Percentiles rank a stretch among this genome's conserved stretches.
Evolutionary conservation across 2,329 filamentous ascomycete species (phyloP).

Genomic region (Colletotrichum sp.): DNA sequence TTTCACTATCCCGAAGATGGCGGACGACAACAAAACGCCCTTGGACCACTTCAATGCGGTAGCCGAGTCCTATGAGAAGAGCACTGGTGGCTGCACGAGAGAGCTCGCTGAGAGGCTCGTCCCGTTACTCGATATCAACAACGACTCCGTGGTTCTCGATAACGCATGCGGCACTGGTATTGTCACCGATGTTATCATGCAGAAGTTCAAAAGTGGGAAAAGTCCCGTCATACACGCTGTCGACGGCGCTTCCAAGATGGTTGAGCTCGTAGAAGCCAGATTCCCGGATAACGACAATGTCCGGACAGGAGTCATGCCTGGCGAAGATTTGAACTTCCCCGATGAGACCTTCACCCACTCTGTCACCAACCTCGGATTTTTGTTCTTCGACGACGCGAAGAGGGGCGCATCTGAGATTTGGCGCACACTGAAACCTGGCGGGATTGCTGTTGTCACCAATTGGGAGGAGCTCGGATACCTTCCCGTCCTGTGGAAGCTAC

Average conservation of each 20-base stretch:
- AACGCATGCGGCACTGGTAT: constrained; percentile 31
- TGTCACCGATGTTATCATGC: constrained; percentile 24
- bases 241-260: constrained; percentile 26
- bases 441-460: constrained; percentile 38
- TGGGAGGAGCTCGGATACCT: constrained; percentile 26
- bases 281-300: constrained; percentile 5
- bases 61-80: constrained; percentile 22
- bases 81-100: constrained; percentile 23
- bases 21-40: not conserved
- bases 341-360: constrained; percentile 39
- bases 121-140: constrained; percentile 39
- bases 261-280: constrained; percentile 20
- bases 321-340: constrained; percentile 27
- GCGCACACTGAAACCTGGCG: constrained; percentile 40
- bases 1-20: not conserved
- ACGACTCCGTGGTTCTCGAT: constrained; percentile 30
- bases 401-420: constrained; percentile 39
- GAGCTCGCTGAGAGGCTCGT: constrained; percentile 21
- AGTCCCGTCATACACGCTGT: constrained; percentile 20
- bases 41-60: constrained; percentile 3
- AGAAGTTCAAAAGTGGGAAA: not conserved
- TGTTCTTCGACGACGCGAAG: constrained; percentile 35
- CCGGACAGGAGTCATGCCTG: constrained; percentile 21
- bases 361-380: constrained; percentile 43
- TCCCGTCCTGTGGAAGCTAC: constrained; percentile 13